Evolutionary conservation across 495 filamentous ascomycete genomes (phyloP), one percentile per base, ranked within the genome.

Genomic region (Aspergillus mulundensis): DNA sequence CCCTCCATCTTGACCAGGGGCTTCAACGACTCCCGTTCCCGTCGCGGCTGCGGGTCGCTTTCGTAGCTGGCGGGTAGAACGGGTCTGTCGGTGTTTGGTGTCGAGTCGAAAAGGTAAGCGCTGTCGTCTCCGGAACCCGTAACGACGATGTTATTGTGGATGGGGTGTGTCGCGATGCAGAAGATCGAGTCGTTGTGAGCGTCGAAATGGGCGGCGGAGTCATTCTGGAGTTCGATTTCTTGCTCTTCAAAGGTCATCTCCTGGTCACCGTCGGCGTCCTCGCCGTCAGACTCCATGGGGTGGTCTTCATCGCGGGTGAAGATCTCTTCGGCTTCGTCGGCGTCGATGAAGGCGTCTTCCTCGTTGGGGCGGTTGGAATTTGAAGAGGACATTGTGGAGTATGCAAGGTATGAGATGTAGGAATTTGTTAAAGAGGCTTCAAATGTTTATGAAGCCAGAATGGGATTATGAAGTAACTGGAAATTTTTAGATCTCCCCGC

Each of bases 131-230:
- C 94, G 39, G 91, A 92, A 44, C 94, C 95, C 0, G 92, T 96
- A 12, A 93, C 85, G 56, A 97, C 77, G 43, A 96, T 85, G 16
- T 84, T 75, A 24, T 88, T 85, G 61, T 87, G 77, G 12, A 85
- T 72, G 2, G 95, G 95, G 67, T 99, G 95, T 61, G 94, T 89
- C 28, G 91, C 90, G 64, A 99, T 89, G 67, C 87, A 87, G 76
- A 96, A 97, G 52, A 99, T 87, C 44, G 84, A 88, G 77, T 96
- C 90, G 45, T 79, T 85, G 77, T 96, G 91, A 1, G 67, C 66
- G 73, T 97, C 94, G 70, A 97, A 96, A 74, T 96, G 90, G 50
- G 91, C 95, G 56, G 83, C 75, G 56, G 88, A 92, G 77, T 97
- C 91, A 74, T 97, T 97, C 56, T 91, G 80, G 15, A 97, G 77